Percentiles rank a stretch among this genome's conserved stretches.
Evolutionary conservation across 2,329 filamentous ascomycete species (phyloP).

Genomic region (Sordariomycetes sp.): DNA sequence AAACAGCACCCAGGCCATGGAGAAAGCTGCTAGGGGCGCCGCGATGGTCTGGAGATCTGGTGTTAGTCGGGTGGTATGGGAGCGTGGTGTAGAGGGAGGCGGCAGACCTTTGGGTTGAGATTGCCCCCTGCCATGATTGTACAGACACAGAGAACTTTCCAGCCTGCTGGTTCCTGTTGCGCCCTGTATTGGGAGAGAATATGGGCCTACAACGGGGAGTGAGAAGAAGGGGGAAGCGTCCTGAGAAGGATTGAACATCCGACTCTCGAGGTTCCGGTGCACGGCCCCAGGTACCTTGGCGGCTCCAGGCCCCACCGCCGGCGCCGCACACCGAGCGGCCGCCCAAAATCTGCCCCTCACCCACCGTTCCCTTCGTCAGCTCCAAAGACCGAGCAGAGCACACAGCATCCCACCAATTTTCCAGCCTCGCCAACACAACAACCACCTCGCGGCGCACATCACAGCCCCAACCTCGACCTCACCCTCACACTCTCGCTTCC

Average conservation of each 20-base stretch:
- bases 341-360: neutral
- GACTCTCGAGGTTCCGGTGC: neutral
- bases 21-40: constrained; percentile 40
- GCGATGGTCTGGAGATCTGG: constrained; percentile 26
- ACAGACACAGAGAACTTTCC: neutral
- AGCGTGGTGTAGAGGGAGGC: constrained; percentile 6
- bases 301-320: neutral
- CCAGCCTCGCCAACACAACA: constrained; percentile 3
- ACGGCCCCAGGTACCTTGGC: neutral
- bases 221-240: neutral
- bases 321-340: neutral
- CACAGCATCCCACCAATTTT: constrained; percentile 12
- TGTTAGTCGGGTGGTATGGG: neutral
- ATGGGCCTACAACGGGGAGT: neutral
- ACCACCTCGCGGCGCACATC: constrained; percentile 12
- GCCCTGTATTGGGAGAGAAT: neutral
- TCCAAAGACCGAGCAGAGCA: constrained; percentile 14
- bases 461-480: neutral
- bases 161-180: neutral
- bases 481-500: neutral
- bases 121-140: constrained; percentile 7
- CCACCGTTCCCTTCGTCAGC: constrained; percentile 6
- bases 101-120: constrained; percentile 8
- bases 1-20: constrained; percentile 41
- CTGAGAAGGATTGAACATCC: neutral